A percentile compares a stretch with the other conserved stretches of the same genome.
These are phyloP conservation scores for Tulasnella calospora DNA, from an alignment of 768 basidiomycete genomes.

Conservation along the genomic window DNA sequence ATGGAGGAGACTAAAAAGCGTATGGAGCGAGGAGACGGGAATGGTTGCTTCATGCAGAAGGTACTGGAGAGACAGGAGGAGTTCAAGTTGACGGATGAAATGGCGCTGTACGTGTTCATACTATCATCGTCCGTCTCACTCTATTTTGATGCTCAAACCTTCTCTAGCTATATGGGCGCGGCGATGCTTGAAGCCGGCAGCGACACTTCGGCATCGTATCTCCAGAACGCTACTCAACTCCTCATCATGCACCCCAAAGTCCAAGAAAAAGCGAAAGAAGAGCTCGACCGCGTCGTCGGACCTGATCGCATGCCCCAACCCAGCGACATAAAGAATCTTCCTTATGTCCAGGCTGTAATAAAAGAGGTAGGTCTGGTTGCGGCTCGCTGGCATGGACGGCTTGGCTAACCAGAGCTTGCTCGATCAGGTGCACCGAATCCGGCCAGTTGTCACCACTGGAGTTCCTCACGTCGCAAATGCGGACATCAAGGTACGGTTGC, in stretches of 20 bases:
- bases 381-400: neutral
- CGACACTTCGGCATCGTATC: slow-evolving; percentile 2
- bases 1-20: neutral
- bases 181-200: slow-evolving; percentile 16
- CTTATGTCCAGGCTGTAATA: slow-evolving; percentile 11
- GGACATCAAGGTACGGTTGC: slow-evolving; percentile 6
- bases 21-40: neutral
- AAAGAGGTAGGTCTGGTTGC: neutral
- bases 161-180: neutral
- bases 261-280: slow-evolving; percentile 10
- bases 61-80: slow-evolving; percentile 1
- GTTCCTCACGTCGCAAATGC: slow-evolving; percentile 26
- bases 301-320: slow-evolving; percentile 1
- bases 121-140: neutral
- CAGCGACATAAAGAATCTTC: slow-evolving; percentile 14
- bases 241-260: slow-evolving; percentile 12
- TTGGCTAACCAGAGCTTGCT: neutral
- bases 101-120: neutral
- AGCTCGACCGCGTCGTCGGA: slow-evolving; percentile 21
- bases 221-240: neutral
- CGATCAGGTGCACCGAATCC: slow-evolving; percentile 9
- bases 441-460: slow-evolving; percentile 27
- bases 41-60: neutral
- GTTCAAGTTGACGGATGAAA: slow-evolving; percentile 8
- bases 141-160: neutral